phyloP scores from a whole-genome alignment of 2,329 filamentous ascomycete genomes.

The Cryphonectria nitschkei region DNA sequence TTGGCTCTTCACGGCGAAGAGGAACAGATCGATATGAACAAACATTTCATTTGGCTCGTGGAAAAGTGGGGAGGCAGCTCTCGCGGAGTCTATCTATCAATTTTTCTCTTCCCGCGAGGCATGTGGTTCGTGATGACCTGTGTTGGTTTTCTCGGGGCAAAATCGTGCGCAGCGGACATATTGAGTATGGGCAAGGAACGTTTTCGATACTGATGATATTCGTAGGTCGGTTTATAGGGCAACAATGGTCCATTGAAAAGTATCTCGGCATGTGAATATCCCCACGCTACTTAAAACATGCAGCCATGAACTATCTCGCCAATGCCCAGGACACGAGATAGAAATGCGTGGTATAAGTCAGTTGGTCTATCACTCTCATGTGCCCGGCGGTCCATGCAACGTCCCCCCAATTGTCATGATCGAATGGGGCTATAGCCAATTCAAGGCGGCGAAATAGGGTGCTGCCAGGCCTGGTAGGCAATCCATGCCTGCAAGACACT shows the following conservation, averaged over 20 bases:
- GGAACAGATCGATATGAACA: neutral
- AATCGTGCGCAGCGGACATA: neutral
- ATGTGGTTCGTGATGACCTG: neutral
- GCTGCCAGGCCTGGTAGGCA: conserved; percentile 15
- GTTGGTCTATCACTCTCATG: neutral
- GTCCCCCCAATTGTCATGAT: too few species aligned
- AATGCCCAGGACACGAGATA: neutral
- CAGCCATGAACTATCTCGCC: neutral
- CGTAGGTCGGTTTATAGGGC: neutral
- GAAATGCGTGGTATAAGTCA: neutral
- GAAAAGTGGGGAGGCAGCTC: conserved; percentile 14
- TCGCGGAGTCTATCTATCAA: neutral
- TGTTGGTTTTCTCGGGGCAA: neutral
- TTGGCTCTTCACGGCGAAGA: neutral
- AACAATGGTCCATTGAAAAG: neutral
- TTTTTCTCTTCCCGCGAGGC: neutral
- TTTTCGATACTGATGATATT: neutral
- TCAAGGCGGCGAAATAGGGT: conserved; percentile 6
- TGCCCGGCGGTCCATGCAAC: too few species aligned
- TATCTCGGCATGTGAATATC: neutral
- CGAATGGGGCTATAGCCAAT: too few species aligned
- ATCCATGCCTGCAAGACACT: conserved; percentile 31
- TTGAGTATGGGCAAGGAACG: neutral
- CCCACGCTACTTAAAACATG: neutral
- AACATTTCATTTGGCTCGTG: conserved; percentile 10